A percentile compares a stretch with the other conserved stretches of the same genome.
phyloP scores from a whole-genome alignment of 805 yeast species.

The Candida xiaguanensis region DNA sequence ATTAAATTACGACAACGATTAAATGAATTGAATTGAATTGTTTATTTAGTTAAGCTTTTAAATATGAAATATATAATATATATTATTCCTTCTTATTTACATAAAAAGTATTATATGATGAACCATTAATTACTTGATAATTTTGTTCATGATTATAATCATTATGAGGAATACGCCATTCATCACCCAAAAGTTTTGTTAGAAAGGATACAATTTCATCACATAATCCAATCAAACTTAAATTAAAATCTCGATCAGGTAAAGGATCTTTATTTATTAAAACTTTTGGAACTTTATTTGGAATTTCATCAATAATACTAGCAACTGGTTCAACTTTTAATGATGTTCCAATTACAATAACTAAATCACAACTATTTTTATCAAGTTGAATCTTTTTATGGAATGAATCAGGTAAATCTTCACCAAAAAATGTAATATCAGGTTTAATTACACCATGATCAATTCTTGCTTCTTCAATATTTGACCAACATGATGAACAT shows the following conservation, averaged over 20 bases:
- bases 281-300: conserved; percentile 33
- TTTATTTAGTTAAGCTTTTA: too few species aligned
- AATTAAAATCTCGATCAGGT: conserved; percentile 27
- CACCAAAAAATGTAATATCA: conserved; percentile 83
- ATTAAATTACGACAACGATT: too few species aligned
- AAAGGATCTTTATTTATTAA: conserved; percentile 38
- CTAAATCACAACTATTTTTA: conserved; percentile 67
- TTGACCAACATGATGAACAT: conserved; percentile 42
- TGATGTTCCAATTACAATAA: conserved; percentile 81
- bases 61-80: too few species aligned
- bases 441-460: conserved; percentile 68
- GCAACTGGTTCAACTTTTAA: conserved; percentile 59
- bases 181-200: conserved; percentile 24
- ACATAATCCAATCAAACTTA: conserved; percentile 36
- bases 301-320: conserved; percentile 33
- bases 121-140: not conserved
- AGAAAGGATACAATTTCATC: conserved; percentile 38
- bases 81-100: conserved; percentile 1
- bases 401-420: conserved; percentile 51
- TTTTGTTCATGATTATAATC: conserved; percentile 1
- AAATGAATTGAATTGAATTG: too few species aligned
- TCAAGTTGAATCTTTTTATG: conserved; percentile 44
- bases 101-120: conserved; percentile 1
- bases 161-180: conserved; percentile 32
- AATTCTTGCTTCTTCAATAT: conserved; percentile 15